These are phyloP conservation scores for Wickerhamomyces hampshirensis DNA, from an alignment of 805 yeast species.

Conservation along the genomic window DNA sequence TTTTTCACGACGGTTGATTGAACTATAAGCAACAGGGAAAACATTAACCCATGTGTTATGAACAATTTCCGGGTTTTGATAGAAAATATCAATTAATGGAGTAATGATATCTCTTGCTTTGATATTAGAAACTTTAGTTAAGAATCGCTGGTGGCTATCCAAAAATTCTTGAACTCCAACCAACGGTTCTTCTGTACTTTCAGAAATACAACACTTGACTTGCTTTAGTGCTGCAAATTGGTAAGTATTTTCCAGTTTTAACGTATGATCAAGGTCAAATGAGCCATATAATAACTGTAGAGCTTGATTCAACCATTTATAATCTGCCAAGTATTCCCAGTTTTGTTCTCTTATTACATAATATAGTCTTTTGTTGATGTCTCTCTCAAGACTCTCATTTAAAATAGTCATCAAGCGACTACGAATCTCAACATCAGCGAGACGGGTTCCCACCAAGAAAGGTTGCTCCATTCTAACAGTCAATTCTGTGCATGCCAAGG, in stretches of 20 bases:
- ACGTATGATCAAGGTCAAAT: constrained; percentile 45
- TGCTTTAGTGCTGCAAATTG: constrained; percentile 48
- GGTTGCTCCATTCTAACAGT: constrained; percentile 96
- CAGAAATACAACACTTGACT: constrained; percentile 27
- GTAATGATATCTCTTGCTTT: constrained; percentile 56
- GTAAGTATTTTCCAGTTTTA: constrained; percentile 47
- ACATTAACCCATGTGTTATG: constrained; percentile 79
- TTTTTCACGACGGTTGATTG: constrained; percentile 74
- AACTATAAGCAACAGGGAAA: constrained; percentile 75
- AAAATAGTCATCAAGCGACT: constrained; percentile 74
- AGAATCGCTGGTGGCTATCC: constrained; percentile 30
- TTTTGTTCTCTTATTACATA: constrained; percentile 93
- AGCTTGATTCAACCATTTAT: constrained; percentile 94
- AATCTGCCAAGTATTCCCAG: constrained; percentile 94
- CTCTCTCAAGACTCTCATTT: constrained; percentile 71
- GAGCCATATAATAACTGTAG: constrained; percentile 80
- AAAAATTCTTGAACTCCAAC: constrained; percentile 24
- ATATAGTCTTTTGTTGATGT: constrained; percentile 70
- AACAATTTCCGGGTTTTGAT: constrained; percentile 73
- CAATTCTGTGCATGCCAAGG: constrained; percentile 76
- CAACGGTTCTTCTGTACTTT: constrained; percentile 16
- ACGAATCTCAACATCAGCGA: constrained; percentile 70
- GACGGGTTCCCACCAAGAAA: constrained; percentile 87
- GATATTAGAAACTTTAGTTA: constrained; percentile 27
- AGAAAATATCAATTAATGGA: constrained; percentile 78